Base-by-base conservation (phyloP, 129 eudicot species). In the Helichrysum umbraculigerum region DNA sequence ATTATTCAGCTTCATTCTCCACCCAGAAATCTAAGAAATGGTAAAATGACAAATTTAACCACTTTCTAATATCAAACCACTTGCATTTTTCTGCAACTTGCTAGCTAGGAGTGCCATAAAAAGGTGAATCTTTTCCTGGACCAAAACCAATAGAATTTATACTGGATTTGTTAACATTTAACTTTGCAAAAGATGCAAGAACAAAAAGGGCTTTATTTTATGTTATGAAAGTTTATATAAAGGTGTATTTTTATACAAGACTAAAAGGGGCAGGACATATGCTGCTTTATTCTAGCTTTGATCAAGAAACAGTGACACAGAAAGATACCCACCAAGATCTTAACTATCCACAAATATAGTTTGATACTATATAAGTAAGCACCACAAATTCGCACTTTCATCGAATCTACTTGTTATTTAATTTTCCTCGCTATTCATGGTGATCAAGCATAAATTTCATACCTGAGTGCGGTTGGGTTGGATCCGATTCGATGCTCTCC, bases 351-450 rank as follows among this genome's bases (percentile, higher is more conserved):
- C 64, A 15, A 61, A 12, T 58, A 78, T 78, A 59, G 54, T 12
- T 70, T 77, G 81, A 68, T 77, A 77, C 75, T 68, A 77, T 58
- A 42, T 58, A 56, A 37, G 81, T 44, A 39, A 76, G 61, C 81
- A 60, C 76, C 76, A 59, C 70, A 78, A 41, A 41, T 42, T 78
- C 17, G 0, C 61, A 60, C 81, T 60, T 70, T 70, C 81, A 51
- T 60, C 75, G 29, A 17, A 30, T 29, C 81, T 37, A 68, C 81
- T 77, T 58, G 68, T 67, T 77, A 28, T 68, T 14, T 54, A 57
- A 41, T 68, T 76, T 65, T 0, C 16, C 16, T 73, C 41, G 28
- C 59, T 59, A 60, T 73, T 9, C 42, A 6, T 58, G n/a, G n/a
- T n/a, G n/a, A n/a, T n/a, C n/a, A n/a, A n/a, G n/a, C n/a, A n/a